A percentile compares a stretch with the other conserved stretches of the same genome.
These are phyloP conservation scores for Coffea canephora DNA, from an alignment of 257 asterid species.

Conservation along the genomic window DNA sequence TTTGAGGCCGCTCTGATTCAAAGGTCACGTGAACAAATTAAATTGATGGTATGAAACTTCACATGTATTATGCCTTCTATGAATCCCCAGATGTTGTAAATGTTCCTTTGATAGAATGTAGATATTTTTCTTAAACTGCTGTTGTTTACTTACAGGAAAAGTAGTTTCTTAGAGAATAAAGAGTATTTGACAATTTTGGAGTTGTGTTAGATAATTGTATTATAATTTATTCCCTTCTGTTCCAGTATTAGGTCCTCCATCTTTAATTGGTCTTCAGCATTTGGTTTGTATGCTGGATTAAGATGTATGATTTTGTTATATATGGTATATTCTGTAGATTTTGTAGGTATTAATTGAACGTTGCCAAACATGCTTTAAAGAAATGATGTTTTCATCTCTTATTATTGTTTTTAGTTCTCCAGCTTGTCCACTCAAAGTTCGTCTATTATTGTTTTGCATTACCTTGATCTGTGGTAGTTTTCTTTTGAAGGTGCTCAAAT, in stretches of 20 bases:
- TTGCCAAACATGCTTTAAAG: not conserved
- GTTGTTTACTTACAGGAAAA: not conserved
- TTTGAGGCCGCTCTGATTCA: conserved; percentile 57
- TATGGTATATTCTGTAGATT: not conserved
- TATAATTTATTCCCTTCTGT: not conserved
- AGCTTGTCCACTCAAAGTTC: too few relatives aligned
- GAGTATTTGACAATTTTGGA: not conserved
- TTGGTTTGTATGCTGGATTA: not conserved
- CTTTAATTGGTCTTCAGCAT: not conserved
- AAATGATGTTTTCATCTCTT: not conserved
- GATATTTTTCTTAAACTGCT: not conserved
- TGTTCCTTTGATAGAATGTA: not conserved
- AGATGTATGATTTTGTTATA: not conserved
- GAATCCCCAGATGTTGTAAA: not conserved
- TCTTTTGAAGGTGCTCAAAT: too few relatives aligned
- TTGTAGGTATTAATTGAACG: not conserved
- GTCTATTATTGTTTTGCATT: not conserved
- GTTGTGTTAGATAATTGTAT: not conserved
- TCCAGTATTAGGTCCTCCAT: too few relatives aligned
- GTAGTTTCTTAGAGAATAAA: not conserved
- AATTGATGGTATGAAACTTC: conserved; percentile 49
- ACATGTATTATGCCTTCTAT: not conserved
- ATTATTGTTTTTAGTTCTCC: not conserved
- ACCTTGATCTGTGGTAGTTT: too few relatives aligned
- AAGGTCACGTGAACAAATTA: conserved; percentile 69